Evolutionary conservation across 495 filamentous ascomycete genomes (phyloP).

Genomic region (Penicillium ucsense): DNA sequence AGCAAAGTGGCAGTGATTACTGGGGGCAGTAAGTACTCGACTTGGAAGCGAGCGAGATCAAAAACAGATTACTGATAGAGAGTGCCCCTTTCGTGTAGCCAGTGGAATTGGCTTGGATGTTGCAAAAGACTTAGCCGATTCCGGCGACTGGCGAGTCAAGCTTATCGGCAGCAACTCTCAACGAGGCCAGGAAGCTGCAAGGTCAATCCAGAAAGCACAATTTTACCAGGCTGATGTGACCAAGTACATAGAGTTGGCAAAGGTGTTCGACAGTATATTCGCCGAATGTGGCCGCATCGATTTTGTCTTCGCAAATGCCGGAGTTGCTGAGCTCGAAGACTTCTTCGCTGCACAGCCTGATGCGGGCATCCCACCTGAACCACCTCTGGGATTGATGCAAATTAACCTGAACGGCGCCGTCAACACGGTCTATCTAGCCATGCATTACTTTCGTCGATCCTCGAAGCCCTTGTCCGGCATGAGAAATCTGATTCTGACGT

Average conservation of each 20-base stretch:
- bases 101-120: slow-evolving; percentile 17
- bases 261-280: slow-evolving; percentile 5
- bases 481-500: slow-evolving; percentile 14
- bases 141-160: slow-evolving; percentile 11
- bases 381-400: slow-evolving; percentile 9
- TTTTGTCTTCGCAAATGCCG: slow-evolving; percentile 20
- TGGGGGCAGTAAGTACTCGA: background rate
- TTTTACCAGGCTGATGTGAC: slow-evolving; percentile 12
- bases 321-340: slow-evolving; percentile 10
- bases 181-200: slow-evolving; percentile 4
- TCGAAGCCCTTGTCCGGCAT: slow-evolving; percentile 3
- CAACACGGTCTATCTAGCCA: slow-evolving; percentile 10
- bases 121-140: slow-evolving; percentile 5
- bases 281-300: slow-evolving; percentile 5
- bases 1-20: background rate
- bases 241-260: slow-evolving; percentile 6
- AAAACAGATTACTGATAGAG: background rate
- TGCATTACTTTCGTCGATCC: slow-evolving; percentile 17
- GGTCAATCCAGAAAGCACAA: background rate
- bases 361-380: slow-evolving; percentile 7
- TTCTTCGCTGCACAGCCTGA: slow-evolving; percentile 9
- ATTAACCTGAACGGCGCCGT: slow-evolving; percentile 13
- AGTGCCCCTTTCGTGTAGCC: background rate
- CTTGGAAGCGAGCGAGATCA: background rate
- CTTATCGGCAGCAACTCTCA: slow-evolving; percentile 9